These are phyloP conservation scores for Stylonectria norvegica DNA, from an alignment of 2,329 filamentous ascomycete species.

Conservation along the genomic window DNA sequence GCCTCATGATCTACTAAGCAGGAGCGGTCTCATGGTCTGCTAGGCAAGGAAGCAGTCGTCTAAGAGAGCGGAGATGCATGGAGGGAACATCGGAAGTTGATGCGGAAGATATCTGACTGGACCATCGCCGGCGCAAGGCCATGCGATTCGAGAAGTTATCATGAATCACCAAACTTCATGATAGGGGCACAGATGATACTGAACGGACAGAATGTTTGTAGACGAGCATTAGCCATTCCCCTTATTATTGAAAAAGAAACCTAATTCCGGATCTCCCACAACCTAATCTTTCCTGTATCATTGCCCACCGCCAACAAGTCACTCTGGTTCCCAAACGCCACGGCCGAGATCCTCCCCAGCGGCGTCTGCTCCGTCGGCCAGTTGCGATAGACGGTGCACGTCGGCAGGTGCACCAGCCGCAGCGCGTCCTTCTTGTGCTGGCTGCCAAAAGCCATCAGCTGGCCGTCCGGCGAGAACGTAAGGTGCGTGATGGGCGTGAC, in stretches of 20 bases:
- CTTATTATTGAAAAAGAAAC: slow-evolving; percentile 18
- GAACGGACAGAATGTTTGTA: no score
- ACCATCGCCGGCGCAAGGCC: no score
- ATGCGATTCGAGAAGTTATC: no score
- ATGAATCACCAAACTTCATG: no score
- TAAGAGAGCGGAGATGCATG: no score
- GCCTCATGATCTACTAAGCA: no score
- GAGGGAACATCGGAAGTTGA: no score
- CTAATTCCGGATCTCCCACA: slow-evolving; percentile 83
- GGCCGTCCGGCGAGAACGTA: slow-evolving; percentile 81
- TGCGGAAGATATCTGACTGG: no score
- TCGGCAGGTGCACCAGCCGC: slow-evolving; percentile 82
- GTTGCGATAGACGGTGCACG: slow-evolving; percentile 91
- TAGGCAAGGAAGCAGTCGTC: no score
- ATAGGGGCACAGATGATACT: background rate
- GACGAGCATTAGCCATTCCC: slow-evolving; percentile 17
- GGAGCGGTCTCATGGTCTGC: no score
- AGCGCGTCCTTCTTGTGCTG: slow-evolving; percentile 85
- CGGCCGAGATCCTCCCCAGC: slow-evolving; percentile 73
- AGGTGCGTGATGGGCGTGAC: slow-evolving; percentile 80
- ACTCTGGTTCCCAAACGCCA: slow-evolving; percentile 64
- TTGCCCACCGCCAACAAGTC: slow-evolving; percentile 81
- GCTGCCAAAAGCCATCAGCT: slow-evolving; percentile 83
- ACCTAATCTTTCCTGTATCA: slow-evolving; percentile 78
- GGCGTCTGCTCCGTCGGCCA: slow-evolving; percentile 94